Evolutionary conservation across 169 alveolate species (phyloP).

Genomic region (Plasmodium gonderi): DNA sequence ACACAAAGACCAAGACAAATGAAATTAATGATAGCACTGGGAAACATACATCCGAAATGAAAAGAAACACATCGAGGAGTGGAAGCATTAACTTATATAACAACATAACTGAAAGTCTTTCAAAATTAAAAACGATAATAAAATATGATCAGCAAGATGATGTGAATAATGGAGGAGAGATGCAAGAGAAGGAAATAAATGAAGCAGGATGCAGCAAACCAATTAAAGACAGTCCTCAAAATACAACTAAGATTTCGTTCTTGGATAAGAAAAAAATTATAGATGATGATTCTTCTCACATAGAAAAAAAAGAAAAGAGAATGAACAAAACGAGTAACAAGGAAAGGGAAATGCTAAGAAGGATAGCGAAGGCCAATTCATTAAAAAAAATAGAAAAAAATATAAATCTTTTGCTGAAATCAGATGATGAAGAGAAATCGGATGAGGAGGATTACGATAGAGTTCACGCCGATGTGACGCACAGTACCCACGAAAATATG

Average conservation of each 20-base stretch:
- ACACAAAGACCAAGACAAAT: not conserved
- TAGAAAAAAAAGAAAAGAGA: not conserved
- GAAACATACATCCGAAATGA: not conserved
- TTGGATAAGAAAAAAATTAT: not conserved
- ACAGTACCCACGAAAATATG: not conserved
- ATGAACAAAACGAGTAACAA: not conserved
- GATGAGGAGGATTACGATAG: not conserved
- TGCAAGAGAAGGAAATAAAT: not conserved
- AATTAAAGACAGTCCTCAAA: not conserved
- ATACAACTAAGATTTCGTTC: not conserved
- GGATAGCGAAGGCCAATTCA: slow-evolving; percentile 29
- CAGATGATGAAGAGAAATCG: slow-evolving; percentile 22
- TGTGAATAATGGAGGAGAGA: not conserved
- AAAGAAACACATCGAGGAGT: not conserved
- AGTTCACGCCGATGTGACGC: not conserved
- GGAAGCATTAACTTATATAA: slow-evolving; percentile 5
- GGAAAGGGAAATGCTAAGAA: slow-evolving; percentile 31
- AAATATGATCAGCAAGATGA: slow-evolving; percentile 22
- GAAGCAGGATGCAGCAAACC: not conserved
- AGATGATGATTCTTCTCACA: not conserved
- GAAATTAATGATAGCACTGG: not conserved
- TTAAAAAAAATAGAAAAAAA: slow-evolving; percentile 58
- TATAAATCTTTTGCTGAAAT: slow-evolving; percentile 34
- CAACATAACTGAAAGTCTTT: slow-evolving; percentile 56
- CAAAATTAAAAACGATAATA: slow-evolving; percentile 61